Evolutionary conservation across 495 filamentous ascomycete genomes (phyloP).

Genomic region (Penicillium pancosmium): DNA sequence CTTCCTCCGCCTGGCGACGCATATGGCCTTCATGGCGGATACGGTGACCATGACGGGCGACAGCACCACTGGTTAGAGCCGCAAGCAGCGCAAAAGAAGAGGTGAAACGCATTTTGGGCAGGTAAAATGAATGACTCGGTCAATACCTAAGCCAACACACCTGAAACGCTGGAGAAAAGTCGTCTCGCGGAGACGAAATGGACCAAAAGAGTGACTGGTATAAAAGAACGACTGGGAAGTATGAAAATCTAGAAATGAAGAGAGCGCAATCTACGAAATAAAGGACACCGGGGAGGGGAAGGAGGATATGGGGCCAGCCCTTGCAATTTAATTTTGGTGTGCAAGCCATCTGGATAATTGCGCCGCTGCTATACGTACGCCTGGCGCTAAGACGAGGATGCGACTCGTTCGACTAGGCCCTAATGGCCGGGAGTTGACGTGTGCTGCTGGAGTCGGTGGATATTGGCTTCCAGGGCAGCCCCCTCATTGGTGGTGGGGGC

Average conservation of each 20-base stretch:
- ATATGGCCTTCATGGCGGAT: slow-evolving; percentile 21
- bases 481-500: slow-evolving; percentile 1
- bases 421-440: slow-evolving; percentile 18
- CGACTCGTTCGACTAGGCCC: background rate
- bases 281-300: background rate
- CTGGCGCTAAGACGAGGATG: slow-evolving; percentile 12
- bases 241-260: slow-evolving; percentile 10
- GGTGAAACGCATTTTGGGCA: slow-evolving; percentile 33
- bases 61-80: slow-evolving; percentile 30
- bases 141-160: background rate
- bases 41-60: slow-evolving; percentile 22
- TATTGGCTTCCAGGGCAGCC: background rate
- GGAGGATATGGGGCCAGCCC: slow-evolving; percentile 1
- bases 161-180: background rate
- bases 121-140: slow-evolving; percentile 1
- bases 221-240: slow-evolving; percentile 16
- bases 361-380: slow-evolving; percentile 12
- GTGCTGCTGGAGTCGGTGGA: slow-evolving; percentile 16
- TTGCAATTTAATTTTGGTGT: background rate
- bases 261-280: slow-evolving; percentile 1
- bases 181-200: slow-evolving; percentile 9
- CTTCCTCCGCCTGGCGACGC: slow-evolving; percentile 25
- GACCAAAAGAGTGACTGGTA: slow-evolving; percentile 10
- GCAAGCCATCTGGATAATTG: slow-evolving; percentile 1
- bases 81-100: slow-evolving; percentile 39